Percentiles rank a stretch among this genome's conserved stretches.
phyloP scores from a whole-genome alignment of 257 asterid species.

The Voacanga thouarsii region DNA sequence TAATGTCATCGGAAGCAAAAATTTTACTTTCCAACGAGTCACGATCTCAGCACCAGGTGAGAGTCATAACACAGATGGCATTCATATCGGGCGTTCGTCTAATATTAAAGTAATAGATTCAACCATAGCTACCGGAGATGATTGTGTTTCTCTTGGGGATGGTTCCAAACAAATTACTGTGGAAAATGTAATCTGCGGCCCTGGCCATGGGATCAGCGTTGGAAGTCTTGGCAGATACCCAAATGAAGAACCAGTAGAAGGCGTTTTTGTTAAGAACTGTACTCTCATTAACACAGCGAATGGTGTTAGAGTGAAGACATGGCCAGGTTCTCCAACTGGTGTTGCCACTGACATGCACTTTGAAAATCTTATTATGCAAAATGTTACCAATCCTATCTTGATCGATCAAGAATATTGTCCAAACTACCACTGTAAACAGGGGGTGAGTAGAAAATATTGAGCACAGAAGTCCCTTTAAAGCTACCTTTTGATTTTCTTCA shows the following conservation, averaged over 20 bases:
- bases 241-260: slow-evolving; percentile 6
- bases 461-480: too few species aligned
- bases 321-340: slow-evolving; percentile 1
- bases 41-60: neutral
- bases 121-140: slow-evolving; percentile 3
- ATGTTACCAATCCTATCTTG: slow-evolving; percentile 9
- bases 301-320: slow-evolving; percentile 14
- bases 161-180: neutral
- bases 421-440: neutral
- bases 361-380: neutral
- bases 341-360: neutral
- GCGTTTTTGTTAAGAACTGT: slow-evolving; percentile 7
- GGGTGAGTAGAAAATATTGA: neutral
- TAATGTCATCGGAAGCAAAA: neutral
- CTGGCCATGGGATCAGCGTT: slow-evolving; percentile 15
- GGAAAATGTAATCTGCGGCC: neutral
- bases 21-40: neutral
- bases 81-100: slow-evolving; percentile 3
- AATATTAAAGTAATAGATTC: neutral
- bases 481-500: too few species aligned
- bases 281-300: slow-evolving; percentile 7
- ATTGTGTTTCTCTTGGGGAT: slow-evolving; percentile 7
- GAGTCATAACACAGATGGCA: slow-evolving; percentile 10
- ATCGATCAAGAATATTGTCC: slow-evolving; percentile 16
- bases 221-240: slow-evolving; percentile 13